Conservation (phyloP, 169 alveolate genomes). For the Theileria luwenshuni region DNA sequence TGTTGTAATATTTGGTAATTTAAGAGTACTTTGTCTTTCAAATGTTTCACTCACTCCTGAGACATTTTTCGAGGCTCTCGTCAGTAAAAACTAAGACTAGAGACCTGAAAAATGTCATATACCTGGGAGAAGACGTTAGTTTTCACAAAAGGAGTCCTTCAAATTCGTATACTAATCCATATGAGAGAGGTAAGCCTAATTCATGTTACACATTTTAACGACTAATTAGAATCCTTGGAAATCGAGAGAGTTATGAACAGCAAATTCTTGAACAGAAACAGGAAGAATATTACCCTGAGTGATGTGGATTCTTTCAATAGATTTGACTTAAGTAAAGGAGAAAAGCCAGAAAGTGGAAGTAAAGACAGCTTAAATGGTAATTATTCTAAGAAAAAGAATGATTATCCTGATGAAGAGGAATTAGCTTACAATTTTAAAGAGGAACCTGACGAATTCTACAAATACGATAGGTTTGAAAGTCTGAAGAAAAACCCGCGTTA, state of each 20-base stretch:
- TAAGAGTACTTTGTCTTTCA: not conserved
- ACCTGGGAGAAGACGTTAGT: conserved; percentile 8
- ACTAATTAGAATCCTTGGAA: not conserved
- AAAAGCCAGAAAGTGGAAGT: no score
- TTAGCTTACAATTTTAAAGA: conserved; percentile 11
- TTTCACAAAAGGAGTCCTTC: not conserved
- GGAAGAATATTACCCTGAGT: no score
- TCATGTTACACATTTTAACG: not conserved
- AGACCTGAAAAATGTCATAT: not conserved
- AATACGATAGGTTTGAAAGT: conserved; percentile 37
- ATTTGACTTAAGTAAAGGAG: no score
- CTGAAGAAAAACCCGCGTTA: conserved; percentile 23
- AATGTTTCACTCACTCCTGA: not conserved
- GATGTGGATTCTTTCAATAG: no score
- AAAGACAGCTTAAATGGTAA: no score
- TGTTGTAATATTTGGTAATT: not conserved
- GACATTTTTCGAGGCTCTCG: conserved; percentile 1
- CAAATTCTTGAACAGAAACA: not conserved
- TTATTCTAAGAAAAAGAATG: no score
- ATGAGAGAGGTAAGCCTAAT: not conserved
- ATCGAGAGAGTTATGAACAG: not conserved
- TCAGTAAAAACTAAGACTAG: not conserved
- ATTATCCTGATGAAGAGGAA: conserved; percentile 1
- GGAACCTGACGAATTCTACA: conserved; percentile 7
- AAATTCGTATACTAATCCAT: not conserved